Evolutionary conservation across 2,329 filamentous ascomycete species (phyloP).

Genomic region (Neurospora crassa): DNA sequence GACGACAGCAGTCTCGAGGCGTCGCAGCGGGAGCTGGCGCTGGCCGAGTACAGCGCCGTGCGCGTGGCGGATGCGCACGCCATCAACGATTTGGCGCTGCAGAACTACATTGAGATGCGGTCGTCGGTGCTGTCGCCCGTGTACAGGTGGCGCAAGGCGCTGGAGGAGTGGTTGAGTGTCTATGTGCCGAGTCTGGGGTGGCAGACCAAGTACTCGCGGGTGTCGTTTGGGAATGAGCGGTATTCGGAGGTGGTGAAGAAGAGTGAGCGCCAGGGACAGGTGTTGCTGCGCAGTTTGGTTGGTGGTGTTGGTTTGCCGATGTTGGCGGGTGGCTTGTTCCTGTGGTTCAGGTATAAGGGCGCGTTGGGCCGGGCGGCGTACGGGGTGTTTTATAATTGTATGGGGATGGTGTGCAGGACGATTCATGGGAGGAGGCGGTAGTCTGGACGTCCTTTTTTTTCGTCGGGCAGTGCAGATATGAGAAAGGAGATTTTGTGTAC

Average conservation of each 20-base stretch:
- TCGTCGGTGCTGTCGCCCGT: slow-evolving; percentile 67
- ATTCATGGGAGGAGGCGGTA: background rate
- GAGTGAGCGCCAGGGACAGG: slow-evolving; percentile 58
- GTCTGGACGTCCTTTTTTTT: background rate
- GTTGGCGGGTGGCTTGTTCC: slow-evolving; percentile 9
- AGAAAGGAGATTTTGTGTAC: background rate
- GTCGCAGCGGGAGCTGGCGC: slow-evolving; percentile 56
- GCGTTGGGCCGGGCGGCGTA: slow-evolving; percentile 12
- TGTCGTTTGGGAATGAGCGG: slow-evolving; percentile 87
- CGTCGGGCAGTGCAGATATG: background rate
- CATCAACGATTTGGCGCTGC: slow-evolving; percentile 84
- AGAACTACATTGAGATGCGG: slow-evolving; percentile 94
- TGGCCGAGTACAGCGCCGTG: slow-evolving; percentile 65
- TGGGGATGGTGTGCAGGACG: background rate
- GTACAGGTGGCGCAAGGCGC: slow-evolving; percentile 72
- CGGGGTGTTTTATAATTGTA: slow-evolving; percentile 9
- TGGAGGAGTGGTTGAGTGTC: slow-evolving; percentile 76
- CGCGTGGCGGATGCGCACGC: slow-evolving; percentile 73
- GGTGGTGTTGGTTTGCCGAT: slow-evolving; percentile 20
- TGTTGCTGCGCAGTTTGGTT: slow-evolving; percentile 41
- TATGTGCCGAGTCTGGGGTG: slow-evolving; percentile 72
- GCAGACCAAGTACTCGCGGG: slow-evolving; percentile 83
- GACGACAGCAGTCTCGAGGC: slow-evolving; percentile 27
- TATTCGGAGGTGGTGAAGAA: slow-evolving; percentile 73
- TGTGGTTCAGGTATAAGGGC: slow-evolving; percentile 13